These are phyloP conservation scores for Brassica nigra DNA, from an alignment of 345 rosid species.

Conservation along the genomic window DNA sequence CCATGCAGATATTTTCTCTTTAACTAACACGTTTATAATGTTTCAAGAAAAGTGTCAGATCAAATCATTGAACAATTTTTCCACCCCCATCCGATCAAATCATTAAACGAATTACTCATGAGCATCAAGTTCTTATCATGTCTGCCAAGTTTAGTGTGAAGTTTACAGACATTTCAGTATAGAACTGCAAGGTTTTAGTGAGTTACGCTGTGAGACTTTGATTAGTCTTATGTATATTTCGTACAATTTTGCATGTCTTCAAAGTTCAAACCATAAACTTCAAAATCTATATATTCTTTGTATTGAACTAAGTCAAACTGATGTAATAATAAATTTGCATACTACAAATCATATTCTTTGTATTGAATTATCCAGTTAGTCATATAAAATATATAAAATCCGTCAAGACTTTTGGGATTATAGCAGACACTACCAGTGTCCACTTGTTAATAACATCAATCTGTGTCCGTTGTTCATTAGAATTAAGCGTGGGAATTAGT, in stretches of 20 bases:
- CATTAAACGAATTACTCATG: neutral
- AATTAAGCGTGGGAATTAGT: conserved; percentile 3
- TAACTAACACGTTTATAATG: neutral
- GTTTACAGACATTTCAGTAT: neutral
- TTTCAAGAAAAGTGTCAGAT: neutral
- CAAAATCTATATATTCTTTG: neutral
- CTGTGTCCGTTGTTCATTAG: conserved; percentile 30
- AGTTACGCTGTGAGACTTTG: neutral
- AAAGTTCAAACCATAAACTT: neutral
- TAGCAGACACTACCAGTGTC: conserved; percentile 30
- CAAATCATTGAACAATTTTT: neutral
- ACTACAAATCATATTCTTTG: neutral
- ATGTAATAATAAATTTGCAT: neutral
- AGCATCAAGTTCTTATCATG: neutral
- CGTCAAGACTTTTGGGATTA: conserved; percentile 23
- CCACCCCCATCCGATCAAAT: neutral
- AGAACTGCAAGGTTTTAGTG: neutral
- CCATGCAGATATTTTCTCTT: neutral
- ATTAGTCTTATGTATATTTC: neutral
- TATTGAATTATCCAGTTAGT: neutral
- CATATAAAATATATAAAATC: neutral
- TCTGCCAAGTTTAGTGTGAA: neutral
- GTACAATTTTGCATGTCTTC: neutral
- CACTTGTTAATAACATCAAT: conserved; percentile 27
- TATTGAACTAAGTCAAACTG: neutral